Percentiles rank a stretch among this genome's conserved stretches.
These are phyloP conservation scores for Elasticomyces elasticus DNA, from an alignment of 495 filamentous ascomycete species.

Conservation along the genomic window DNA sequence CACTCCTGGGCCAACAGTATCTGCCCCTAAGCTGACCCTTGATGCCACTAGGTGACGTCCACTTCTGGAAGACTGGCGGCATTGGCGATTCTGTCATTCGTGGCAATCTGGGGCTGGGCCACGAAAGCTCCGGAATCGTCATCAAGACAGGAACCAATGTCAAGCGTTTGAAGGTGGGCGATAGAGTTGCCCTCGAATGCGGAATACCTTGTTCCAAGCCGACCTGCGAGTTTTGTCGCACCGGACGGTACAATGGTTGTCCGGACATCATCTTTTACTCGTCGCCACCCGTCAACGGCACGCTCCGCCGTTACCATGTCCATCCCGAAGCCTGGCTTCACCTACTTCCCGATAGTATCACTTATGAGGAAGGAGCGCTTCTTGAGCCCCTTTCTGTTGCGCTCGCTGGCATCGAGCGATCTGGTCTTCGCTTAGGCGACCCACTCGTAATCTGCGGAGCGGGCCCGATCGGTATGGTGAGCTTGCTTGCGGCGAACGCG, in stretches of 20 bases:
- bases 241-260: conserved; percentile 23
- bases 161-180: conserved; percentile 13
- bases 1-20: not conserved
- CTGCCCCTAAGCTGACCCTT: not conserved
- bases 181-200: conserved; percentile 22
- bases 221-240: conserved; percentile 21
- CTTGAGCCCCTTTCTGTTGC: conserved; percentile 26
- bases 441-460: conserved; percentile 23
- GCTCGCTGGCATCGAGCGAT: conserved; percentile 23
- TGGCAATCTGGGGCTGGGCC: conserved; percentile 13
- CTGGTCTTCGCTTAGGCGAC: conserved; percentile 19
- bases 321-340: conserved; percentile 23
- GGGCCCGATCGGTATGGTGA: conserved; percentile 25
- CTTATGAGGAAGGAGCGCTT: conserved; percentile 24
- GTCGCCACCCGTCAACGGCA: conserved; percentile 20
- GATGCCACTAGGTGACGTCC: not conserved
- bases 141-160: conserved; percentile 18
- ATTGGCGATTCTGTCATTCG: conserved; percentile 19
- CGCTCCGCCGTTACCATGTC: conserved; percentile 21
- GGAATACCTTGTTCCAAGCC: conserved; percentile 22
- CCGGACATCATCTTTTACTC: conserved; percentile 20
- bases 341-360: conserved; percentile 20
- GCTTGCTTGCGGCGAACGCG: conserved; percentile 20
- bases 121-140: conserved; percentile 21
- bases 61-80: conserved; percentile 24